Conservation (phyloP, 345 rosid genomes). For the Kernera saxatilis region DNA sequence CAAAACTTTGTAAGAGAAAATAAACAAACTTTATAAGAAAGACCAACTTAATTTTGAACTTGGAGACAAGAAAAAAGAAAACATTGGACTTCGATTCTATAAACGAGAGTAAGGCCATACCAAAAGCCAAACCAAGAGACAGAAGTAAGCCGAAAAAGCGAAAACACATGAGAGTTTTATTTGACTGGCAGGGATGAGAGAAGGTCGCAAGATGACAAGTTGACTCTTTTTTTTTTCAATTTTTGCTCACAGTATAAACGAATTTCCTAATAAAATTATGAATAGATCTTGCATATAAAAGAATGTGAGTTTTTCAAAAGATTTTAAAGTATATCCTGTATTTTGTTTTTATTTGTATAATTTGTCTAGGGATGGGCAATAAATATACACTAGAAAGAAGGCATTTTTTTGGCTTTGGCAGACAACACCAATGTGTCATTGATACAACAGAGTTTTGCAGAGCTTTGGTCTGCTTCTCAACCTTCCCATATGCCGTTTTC, state of each 20-base stretch:
- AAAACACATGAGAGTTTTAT: conserved; percentile 9
- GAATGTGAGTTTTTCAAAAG: neutral
- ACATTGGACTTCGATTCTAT: neutral
- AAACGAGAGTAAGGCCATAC: neutral
- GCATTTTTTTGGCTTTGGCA: neutral
- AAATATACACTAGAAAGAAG: conserved; percentile 17
- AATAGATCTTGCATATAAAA: neutral
- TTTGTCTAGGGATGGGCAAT: neutral
- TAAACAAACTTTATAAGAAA: neutral
- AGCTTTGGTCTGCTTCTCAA: conserved; percentile 16
- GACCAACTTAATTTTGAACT: neutral
- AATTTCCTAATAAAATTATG: neutral
- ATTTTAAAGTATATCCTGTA: neutral
- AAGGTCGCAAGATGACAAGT: neutral
- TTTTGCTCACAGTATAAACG: neutral
- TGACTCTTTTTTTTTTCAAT: neutral
- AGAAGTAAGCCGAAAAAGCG: neutral
- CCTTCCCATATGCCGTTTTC: neutral
- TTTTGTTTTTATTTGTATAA: neutral
- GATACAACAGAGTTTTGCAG: conserved; percentile 29
- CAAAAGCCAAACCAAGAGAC: neutral
- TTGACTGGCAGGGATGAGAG: neutral
- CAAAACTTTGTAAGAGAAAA: neutral
- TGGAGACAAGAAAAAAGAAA: neutral
- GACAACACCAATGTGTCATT: conserved; percentile 29